phyloP scores from a whole-genome alignment of 345 rosid genomes.

The Luvunga scandens region DNA sequence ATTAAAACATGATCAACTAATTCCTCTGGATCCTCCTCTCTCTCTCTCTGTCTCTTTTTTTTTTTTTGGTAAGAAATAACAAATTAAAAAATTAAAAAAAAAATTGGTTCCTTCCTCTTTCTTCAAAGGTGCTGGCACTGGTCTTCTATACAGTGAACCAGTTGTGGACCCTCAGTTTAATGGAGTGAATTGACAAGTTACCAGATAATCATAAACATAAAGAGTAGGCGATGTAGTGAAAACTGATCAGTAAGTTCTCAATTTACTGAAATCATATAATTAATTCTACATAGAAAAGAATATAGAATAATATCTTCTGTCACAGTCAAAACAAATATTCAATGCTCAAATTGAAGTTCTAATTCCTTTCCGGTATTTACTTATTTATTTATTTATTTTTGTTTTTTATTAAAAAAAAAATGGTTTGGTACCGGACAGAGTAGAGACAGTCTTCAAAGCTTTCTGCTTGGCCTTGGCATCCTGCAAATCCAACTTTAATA shows the following conservation, averaged over 20 bases:
- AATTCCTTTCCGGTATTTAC: neutral
- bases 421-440: conserved; percentile 59
- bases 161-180: neutral
- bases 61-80: no score
- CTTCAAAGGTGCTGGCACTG: neutral
- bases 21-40: no score
- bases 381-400: neutral
- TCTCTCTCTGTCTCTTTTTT: no score
- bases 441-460: conserved; percentile 80
- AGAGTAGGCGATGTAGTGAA: neutral
- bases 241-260: neutral
- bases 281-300: neutral
- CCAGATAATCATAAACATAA: neutral
- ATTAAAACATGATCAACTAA: neutral
- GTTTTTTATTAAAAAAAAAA: neutral
- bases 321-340: neutral
- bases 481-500: conserved; percentile 65
- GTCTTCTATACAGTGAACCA: neutral
- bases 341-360: conserved; percentile 2
- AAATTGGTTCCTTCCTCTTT: neutral
- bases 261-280: neutral
- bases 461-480: conserved; percentile 85
- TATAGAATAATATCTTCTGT: neutral
- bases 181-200: neutral
- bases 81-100: no score